phyloP scores from a whole-genome alignment of 2,329 filamentous ascomycete species.

The Ophiocordyceps camponoti-rufipedis region DNA sequence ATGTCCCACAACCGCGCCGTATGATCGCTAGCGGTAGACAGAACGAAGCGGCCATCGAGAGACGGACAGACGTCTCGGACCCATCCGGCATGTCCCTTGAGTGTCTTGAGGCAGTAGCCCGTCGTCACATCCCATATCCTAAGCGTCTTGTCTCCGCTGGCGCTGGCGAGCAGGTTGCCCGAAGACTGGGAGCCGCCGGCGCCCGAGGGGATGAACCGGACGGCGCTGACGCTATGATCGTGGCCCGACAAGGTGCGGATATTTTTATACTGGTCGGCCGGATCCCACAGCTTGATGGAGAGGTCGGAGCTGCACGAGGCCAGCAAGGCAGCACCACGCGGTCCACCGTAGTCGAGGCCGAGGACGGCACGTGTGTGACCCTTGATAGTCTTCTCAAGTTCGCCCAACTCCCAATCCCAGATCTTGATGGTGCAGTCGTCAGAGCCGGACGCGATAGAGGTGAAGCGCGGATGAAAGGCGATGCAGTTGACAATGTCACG shows the following conservation, averaged over 20 bases:
- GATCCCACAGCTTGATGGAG: constrained; percentile 92
- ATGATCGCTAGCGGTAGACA: constrained; percentile 68
- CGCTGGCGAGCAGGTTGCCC: constrained; percentile 68
- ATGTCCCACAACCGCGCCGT: constrained; percentile 74
- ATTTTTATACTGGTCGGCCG: constrained; percentile 80
- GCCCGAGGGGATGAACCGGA: constrained; percentile 71
- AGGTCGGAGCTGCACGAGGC: constrained; percentile 57
- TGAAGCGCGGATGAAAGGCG: constrained; percentile 85
- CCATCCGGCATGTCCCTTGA: constrained; percentile 72
- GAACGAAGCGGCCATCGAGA: constrained; percentile 60
- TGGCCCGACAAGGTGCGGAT: constrained; percentile 82
- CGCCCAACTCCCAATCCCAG: constrained; percentile 91
- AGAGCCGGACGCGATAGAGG: constrained; percentile 73
- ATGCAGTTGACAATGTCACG: constrained; percentile 68
- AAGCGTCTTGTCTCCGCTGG: constrained; percentile 67
- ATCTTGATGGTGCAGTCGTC: constrained; percentile 93
- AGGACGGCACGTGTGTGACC: constrained; percentile 79
- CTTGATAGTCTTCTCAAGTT: constrained; percentile 78
- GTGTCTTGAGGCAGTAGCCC: constrained; percentile 73
- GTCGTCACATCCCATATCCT: constrained; percentile 85
- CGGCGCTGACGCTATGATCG: constrained; percentile 74
- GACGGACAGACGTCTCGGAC: constrained; percentile 75
- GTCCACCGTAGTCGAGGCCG: constrained; percentile 81
- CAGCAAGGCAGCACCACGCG: constrained; percentile 52
- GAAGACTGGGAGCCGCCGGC: constrained; percentile 61